phyloP scores from a whole-genome alignment of 1,284 basidiomycete species.

The Ganoderma lingzhi region DNA sequence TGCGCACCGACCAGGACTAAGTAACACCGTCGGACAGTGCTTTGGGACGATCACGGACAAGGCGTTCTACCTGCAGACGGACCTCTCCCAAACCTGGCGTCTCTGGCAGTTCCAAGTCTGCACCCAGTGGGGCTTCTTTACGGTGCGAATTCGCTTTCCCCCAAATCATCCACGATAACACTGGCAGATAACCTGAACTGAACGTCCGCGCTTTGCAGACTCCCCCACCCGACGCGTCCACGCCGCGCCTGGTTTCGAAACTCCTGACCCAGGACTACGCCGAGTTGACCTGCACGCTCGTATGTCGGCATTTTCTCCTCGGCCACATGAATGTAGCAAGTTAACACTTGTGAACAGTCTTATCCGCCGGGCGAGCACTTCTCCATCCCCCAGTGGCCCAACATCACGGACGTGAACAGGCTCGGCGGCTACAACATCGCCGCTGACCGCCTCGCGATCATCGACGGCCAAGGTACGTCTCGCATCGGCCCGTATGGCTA shows the following conservation, averaged over 20 bases:
- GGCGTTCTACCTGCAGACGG: slow-evolving; percentile 65
- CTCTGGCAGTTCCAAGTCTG: slow-evolving; percentile 94
- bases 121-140: slow-evolving; percentile 95
- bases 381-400: slow-evolving; percentile 74
- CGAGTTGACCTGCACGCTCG: slow-evolving; percentile 81
- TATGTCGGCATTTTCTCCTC: slow-evolving; percentile 65
- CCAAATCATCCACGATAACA: not conserved
- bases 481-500: too few species aligned
- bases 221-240: slow-evolving; percentile 61
- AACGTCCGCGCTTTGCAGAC: slow-evolving; percentile 5
- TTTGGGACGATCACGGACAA: slow-evolving; percentile 82
- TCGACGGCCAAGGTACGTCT: slow-evolving; percentile 75
- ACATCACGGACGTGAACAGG: slow-evolving; percentile 81
- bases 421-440: slow-evolving; percentile 83
- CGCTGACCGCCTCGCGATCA: slow-evolving; percentile 83
- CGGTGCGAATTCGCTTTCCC: slow-evolving; percentile 46
- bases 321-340: not conserved
- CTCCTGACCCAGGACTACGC: slow-evolving; percentile 79
- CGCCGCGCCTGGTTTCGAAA: slow-evolving; percentile 76
- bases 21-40: slow-evolving; percentile 61
- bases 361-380: slow-evolving; percentile 84
- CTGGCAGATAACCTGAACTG: not conserved
- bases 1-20: not conserved
- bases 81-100: slow-evolving; percentile 81
- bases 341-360: slow-evolving; percentile 52